Percentiles rank a stretch among this genome's conserved stretches.
Evolutionary conservation across 306 rosid genomes (phyloP).

Genomic region (Fragaria vesca): DNA sequence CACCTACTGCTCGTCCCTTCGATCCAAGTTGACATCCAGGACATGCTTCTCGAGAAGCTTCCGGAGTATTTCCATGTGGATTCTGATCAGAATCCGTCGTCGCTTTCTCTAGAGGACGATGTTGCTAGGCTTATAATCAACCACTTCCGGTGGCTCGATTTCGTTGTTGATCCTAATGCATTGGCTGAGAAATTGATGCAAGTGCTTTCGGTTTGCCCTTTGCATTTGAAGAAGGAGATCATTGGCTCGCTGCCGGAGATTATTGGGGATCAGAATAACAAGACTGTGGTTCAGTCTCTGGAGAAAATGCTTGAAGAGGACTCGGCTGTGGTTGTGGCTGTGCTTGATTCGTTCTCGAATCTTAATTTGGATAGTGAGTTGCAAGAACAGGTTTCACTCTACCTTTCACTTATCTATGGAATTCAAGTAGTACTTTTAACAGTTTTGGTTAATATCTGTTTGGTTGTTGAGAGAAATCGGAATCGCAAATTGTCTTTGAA

Average conservation of each 20-base stretch:
- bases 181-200: conserved; percentile 39
- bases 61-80: conserved; percentile 32
- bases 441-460: background rate
- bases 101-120: conserved; percentile 36
- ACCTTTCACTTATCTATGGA: background rate
- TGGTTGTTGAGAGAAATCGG: background rate
- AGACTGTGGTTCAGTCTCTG: conserved; percentile 31
- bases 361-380: conserved; percentile 34
- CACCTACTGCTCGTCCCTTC: conserved; percentile 35
- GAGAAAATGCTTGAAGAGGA: conserved; percentile 43
- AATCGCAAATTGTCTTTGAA: background rate
- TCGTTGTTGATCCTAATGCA: conserved; percentile 31
- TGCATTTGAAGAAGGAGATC: conserved; percentile 41
- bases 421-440: background rate
- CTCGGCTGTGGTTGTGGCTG: conserved; percentile 30
- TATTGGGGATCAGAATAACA: conserved; percentile 33
- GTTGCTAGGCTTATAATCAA: conserved; percentile 37
- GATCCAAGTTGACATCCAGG: conserved; percentile 33
- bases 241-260: conserved; percentile 44
- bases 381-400: conserved; percentile 36
- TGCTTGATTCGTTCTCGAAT: conserved; percentile 37
- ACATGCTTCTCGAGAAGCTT: conserved; percentile 41
- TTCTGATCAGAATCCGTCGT: conserved; percentile 15
- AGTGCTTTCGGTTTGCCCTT: conserved; percentile 35
- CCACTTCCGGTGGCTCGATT: conserved; percentile 47